These are phyloP conservation scores for Cryptococcus hybrid DNA, from an alignment of 1,284 basidiomycete species.

Conservation along the genomic window DNA sequence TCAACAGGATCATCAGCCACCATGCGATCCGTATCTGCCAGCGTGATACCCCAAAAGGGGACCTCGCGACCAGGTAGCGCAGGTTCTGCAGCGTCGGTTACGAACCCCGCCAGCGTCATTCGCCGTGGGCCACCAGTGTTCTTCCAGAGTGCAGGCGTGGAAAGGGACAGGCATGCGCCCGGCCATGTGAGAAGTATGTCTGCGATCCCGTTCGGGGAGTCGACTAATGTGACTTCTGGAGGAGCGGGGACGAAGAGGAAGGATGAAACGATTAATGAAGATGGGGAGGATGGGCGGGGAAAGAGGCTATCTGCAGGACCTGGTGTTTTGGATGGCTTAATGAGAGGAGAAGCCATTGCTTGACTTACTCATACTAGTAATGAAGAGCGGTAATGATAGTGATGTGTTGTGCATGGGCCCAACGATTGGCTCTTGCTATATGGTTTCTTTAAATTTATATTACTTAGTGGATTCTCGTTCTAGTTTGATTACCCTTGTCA, in stretches of 20 bases:
- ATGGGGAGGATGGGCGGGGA: constrained; percentile 12
- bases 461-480: no score
- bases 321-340: constrained; percentile 11
- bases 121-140: constrained; percentile 37
- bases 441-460: no score
- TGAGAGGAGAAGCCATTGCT: constrained; percentile 3
- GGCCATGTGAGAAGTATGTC: constrained; percentile 3
- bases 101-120: constrained; percentile 28
- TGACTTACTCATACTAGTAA: background rate
- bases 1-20: constrained; percentile 17
- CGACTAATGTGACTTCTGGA: background rate
- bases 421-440: no score
- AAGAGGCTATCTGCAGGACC: constrained; percentile 38
- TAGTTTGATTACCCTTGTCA: no score
- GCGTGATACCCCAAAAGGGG: background rate
- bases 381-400: no score
- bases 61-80: background rate
- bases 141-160: constrained; percentile 29
- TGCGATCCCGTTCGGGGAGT: background rate
- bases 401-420: no score
- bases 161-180: constrained; percentile 5
- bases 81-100: constrained; percentile 3
- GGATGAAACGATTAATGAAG: constrained; percentile 18
- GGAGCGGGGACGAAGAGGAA: constrained; percentile 22
- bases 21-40: background rate